These are phyloP conservation scores for Pseudoneurospora amorphoporcata DNA, from an alignment of 495 filamentous ascomycete species.

Conservation along the genomic window DNA sequence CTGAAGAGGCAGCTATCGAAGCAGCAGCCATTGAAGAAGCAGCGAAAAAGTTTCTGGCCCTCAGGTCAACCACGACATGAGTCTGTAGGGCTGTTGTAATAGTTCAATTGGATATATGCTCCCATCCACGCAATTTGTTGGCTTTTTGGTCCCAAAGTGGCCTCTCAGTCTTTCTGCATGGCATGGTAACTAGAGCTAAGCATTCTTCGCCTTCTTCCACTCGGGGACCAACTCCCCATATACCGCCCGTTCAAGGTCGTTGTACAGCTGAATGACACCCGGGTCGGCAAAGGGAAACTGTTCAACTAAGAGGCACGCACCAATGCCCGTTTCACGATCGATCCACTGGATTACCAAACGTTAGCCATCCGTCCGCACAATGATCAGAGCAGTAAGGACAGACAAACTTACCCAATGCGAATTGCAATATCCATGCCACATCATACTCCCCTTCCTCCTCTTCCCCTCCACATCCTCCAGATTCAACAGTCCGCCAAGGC, in stretches of 20 bases:
- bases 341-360: conserved; percentile 20
- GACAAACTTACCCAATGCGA: conserved; percentile 20
- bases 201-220: not conserved
- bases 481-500: conserved; percentile 19
- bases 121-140: too few relatives aligned
- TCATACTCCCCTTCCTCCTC: conserved; percentile 26
- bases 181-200: not conserved
- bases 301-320: conserved; percentile 15
- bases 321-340: conserved; percentile 24
- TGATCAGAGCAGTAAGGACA: too few relatives aligned
- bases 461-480: conserved; percentile 18
- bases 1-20: not conserved
- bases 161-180: too few relatives aligned
- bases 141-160: too few relatives aligned
- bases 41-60: not conserved
- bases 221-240: conserved; percentile 18
- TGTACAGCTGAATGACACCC: conserved; percentile 14
- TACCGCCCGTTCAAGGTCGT: conserved; percentile 23
- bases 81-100: not conserved
- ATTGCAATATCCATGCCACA: conserved; percentile 23
- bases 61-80: not conserved
- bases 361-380: not conserved
- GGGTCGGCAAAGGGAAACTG: conserved; percentile 16
- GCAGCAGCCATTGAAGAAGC: not conserved
- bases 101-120: too few relatives aligned